Percentiles rank a stretch among this genome's conserved stretches.
Evolutionary conservation across 495 filamentous ascomycete species (phyloP).

Genomic region (Diplogelasinospora grovesii): DNA sequence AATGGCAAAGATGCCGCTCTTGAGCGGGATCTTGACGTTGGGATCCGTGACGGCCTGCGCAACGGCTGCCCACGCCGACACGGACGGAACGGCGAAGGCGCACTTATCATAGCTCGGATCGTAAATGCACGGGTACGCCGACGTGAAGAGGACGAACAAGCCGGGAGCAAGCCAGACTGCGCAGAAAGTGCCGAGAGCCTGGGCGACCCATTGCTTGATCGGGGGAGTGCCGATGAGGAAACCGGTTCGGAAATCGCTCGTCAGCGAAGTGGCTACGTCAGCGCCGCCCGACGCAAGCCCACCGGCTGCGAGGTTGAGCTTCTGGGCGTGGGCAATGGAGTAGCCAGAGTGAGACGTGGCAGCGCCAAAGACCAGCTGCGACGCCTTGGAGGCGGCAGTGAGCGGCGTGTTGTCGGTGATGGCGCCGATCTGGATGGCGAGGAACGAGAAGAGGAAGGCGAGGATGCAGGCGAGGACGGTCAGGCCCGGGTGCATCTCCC

Average conservation of each 20-base stretch:
- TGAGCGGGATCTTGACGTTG: slow-evolving; percentile 46
- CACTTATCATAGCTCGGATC: slow-evolving; percentile 34
- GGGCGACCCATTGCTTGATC: slow-evolving; percentile 57
- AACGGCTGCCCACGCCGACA: slow-evolving; percentile 58
- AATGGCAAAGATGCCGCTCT: slow-evolving; percentile 51
- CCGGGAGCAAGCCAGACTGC: slow-evolving; percentile 57
- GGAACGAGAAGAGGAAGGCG: slow-evolving; percentile 62
- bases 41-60: slow-evolving; percentile 58
- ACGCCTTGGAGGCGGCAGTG: slow-evolving; percentile 60
- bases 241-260: slow-evolving; percentile 55
- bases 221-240: slow-evolving; percentile 58
- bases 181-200: slow-evolving; percentile 53
- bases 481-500: slow-evolving; percentile 53
- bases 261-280: slow-evolving; percentile 48
- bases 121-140: slow-evolving; percentile 60
- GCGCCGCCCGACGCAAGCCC: slow-evolving; percentile 53
- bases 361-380: slow-evolving; percentile 59
- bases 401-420: slow-evolving; percentile 58
- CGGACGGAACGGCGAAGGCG: slow-evolving; percentile 53
- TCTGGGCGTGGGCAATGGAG: slow-evolving; percentile 43
- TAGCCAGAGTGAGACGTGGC: slow-evolving; percentile 47
- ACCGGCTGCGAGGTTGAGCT: slow-evolving; percentile 58
- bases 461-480: slow-evolving; percentile 55
- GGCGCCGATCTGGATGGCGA: slow-evolving; percentile 58
- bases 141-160: slow-evolving; percentile 58